Percentiles rank a stretch among this genome's conserved stretches.
phyloP scores from a whole-genome alignment of 306 rosid genomes.

The Prinsepia uniflora region DNA sequence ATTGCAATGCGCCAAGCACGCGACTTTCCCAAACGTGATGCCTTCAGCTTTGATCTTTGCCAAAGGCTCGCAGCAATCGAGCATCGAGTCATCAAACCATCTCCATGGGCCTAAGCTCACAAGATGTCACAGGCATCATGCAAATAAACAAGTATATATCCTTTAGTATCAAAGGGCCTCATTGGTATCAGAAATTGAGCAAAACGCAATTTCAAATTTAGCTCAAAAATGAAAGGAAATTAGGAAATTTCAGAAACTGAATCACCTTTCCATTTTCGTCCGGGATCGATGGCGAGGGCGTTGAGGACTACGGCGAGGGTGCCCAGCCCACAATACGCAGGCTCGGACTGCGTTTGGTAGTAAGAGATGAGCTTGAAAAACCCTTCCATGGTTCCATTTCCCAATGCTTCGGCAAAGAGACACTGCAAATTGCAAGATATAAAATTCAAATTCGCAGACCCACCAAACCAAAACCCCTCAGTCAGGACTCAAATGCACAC shows the following conservation, averaged over 20 bases:
- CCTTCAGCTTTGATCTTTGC: conserved; percentile 58
- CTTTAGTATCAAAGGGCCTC: not conserved
- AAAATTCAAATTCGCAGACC: conserved; percentile 3
- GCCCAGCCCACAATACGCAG: conserved; percentile 82
- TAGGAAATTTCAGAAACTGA: not conserved
- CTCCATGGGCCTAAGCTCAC: conserved; percentile 81
- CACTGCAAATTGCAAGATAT: conserved; percentile 30
- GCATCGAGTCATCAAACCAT: conserved; percentile 95
- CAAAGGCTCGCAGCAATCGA: conserved; percentile 92
- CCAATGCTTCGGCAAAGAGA: conserved; percentile 62
- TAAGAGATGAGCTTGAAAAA: conserved; percentile 82
- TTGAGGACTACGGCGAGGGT: conserved; percentile 81
- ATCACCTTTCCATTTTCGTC: conserved; percentile 94
- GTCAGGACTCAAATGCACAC: not conserved
- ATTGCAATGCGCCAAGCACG: conserved; percentile 82
- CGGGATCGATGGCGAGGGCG: conserved; percentile 93
- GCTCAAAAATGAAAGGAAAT: not conserved
- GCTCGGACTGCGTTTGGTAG: conserved; percentile 93
- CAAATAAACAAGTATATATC: not conserved
- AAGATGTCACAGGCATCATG: not conserved
- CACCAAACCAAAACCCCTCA: not conserved
- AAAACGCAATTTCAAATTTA: not conserved
- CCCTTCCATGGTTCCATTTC: conserved; percentile 68
- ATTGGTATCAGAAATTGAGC: not conserved
- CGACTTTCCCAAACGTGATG: conserved; percentile 86